Conservation (phyloP, 1,139 yeast genomes). For the Saccharomyces hybrid region DNA sequence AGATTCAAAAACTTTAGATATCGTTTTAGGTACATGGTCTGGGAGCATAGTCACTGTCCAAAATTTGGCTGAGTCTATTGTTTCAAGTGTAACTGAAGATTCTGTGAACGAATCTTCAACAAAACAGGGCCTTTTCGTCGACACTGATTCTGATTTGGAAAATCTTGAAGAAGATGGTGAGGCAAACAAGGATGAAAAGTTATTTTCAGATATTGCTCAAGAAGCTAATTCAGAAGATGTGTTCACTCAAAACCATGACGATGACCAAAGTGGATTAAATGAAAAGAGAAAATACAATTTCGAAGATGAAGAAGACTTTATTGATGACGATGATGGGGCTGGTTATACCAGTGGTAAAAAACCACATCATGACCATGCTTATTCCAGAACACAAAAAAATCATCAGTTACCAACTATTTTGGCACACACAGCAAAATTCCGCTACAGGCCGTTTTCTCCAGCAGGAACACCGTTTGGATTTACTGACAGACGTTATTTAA, state of each 20-base stretch:
- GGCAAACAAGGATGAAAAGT: not conserved
- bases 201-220: constrained; percentile 20
- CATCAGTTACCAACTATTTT: not conserved
- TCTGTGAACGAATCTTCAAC: constrained; percentile 4
- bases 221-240: constrained; percentile 24
- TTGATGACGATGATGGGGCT: constrained; percentile 51
- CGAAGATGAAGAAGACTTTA: constrained; percentile 39
- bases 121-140: constrained; percentile 16
- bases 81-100: not conserved
- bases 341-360: constrained; percentile 37
- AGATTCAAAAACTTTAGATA: constrained; percentile 21
- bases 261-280: constrained; percentile 9
- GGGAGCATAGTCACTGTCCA: constrained; percentile 43
- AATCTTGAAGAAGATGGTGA: constrained; percentile 17
- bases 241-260: constrained; percentile 20
- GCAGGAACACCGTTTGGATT: constrained; percentile 81
- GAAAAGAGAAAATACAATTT: constrained; percentile 28
- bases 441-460: constrained; percentile 42
- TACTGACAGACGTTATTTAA: constrained; percentile 61
- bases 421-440: constrained; percentile 9
- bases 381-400: not conserved
- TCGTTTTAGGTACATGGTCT: constrained; percentile 44
- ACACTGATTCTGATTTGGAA: constrained; percentile 29
- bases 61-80: constrained; percentile 28
- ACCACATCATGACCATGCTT: constrained; percentile 5